Conservation (phyloP, 306 rosid genomes). For the Inga oerstediana region DNA sequence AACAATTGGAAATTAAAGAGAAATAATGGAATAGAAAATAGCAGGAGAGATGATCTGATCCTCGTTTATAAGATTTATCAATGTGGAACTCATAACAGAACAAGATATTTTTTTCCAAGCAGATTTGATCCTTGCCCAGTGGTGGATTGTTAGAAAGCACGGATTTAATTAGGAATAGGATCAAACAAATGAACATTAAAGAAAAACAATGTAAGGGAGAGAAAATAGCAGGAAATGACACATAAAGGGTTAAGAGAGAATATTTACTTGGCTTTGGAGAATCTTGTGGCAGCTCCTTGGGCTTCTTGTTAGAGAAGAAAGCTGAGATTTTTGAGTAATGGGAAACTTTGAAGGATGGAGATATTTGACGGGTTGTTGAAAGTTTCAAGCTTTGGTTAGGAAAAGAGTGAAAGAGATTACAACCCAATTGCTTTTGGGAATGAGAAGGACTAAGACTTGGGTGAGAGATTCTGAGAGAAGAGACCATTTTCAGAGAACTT, state of each 20-base stretch:
- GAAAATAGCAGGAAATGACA: neutral
- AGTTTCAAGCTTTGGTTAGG: conserved; percentile 26
- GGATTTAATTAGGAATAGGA: neutral
- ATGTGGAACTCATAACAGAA: too few species aligned
- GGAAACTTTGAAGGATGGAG: conserved; percentile 35
- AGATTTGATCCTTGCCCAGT: neutral
- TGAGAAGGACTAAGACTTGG: conserved; percentile 35
- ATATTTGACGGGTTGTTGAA: conserved; percentile 30
- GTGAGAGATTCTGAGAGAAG: conserved; percentile 42
- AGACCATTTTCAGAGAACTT: conserved; percentile 42
- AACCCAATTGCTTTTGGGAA: conserved; percentile 44
- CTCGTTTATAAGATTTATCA: too few species aligned
- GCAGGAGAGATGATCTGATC: too few species aligned
- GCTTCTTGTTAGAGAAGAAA: conserved; percentile 55
- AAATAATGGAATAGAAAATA: too few species aligned
- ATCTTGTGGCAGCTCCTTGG: conserved; percentile 33
- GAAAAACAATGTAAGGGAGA: neutral
- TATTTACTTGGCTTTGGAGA: conserved; percentile 54
- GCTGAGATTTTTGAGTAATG: conserved; percentile 46
- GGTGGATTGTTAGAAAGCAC: neutral
- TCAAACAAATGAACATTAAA: neutral
- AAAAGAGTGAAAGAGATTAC: conserved; percentile 43
- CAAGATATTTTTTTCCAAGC: too few species aligned
- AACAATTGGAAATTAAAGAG: too few species aligned
- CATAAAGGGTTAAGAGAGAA: neutral